Evolutionary conservation across 768 basidiomycete species (phyloP).

Genomic region (Pisolithus orientalis): DNA sequence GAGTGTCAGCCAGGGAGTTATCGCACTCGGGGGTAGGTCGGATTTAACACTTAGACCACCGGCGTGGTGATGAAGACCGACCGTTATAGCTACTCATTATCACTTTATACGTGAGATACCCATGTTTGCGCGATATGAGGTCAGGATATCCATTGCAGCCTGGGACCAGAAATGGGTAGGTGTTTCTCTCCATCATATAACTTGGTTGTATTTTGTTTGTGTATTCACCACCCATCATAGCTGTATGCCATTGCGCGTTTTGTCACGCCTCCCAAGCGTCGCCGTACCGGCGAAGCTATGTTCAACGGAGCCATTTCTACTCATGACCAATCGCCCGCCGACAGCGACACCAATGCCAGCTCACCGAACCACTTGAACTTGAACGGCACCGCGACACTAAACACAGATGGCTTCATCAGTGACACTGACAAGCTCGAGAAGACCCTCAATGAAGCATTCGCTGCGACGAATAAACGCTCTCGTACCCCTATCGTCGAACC

Average conservation of each 20-base stretch:
- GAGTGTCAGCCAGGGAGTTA: conserved; percentile 53
- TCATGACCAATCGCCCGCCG: not conserved
- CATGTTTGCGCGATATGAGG: conserved; percentile 54
- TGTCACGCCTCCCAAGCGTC: conserved; percentile 44
- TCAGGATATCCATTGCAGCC: conserved; percentile 46
- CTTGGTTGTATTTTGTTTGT: not conserved
- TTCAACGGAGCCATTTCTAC: conserved; percentile 4
- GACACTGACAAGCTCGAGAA: conserved; percentile 10
- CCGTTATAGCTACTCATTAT: conserved; percentile 51
- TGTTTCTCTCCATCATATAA: not conserved
- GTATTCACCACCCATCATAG: conserved; percentile 25
- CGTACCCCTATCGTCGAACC: conserved; percentile 15
- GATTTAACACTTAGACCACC: not conserved
- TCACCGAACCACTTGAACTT: conserved; percentile 11
- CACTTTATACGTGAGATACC: conserved; percentile 68
- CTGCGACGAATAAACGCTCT: not conserved
- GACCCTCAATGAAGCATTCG: conserved; percentile 1
- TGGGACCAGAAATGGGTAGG: conserved; percentile 83
- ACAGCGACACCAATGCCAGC: conserved; percentile 11
- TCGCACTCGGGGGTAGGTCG: conserved; percentile 43
- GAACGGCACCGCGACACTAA: conserved; percentile 30
- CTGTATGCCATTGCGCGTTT: conserved; percentile 59
- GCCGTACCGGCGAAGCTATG: not conserved
- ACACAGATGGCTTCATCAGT: not conserved
- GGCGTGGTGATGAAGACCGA: not conserved